These are phyloP conservation scores for Exophiala bonariae DNA, from an alignment of 2,329 filamentous ascomycete genomes.

Conservation along the genomic window DNA sequence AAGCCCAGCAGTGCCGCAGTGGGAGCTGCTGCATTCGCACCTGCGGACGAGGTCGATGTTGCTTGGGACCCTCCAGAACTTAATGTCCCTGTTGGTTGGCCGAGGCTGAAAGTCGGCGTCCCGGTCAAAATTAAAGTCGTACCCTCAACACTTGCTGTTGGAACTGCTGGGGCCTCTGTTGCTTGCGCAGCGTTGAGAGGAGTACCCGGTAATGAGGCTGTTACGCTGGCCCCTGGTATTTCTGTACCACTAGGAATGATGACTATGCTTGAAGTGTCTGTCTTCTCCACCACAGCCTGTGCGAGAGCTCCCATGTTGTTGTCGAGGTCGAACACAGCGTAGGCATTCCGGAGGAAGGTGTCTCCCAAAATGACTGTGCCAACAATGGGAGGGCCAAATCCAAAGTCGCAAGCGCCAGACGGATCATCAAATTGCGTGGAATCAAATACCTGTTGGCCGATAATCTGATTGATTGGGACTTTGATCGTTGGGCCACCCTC, in stretches of 20 bases:
- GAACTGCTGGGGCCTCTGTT: conserved; percentile 7
- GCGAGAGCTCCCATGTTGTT: conserved; percentile 72
- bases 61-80: conserved; percentile 1
- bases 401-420: conserved; percentile 63
- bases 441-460: conserved; percentile 37
- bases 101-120: conserved; percentile 22
- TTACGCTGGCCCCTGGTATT: conserved; percentile 14
- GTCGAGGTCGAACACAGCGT: conserved; percentile 71
- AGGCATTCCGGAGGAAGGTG: conserved; percentile 72
- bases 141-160: conserved; percentile 6
- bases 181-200: conserved; percentile 4
- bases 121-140: conserved; percentile 15
- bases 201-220: conserved; percentile 18
- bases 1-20: conserved; percentile 16
- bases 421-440: conserved; percentile 54
- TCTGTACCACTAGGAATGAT: conserved; percentile 17
- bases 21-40: conserved; percentile 11
- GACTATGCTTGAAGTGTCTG: conserved; percentile 14
- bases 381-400: conserved; percentile 58
- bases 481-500: conserved; percentile 32
- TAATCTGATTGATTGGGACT: conserved; percentile 52
- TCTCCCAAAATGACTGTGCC: conserved; percentile 67
- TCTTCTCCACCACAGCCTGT: conserved; percentile 29
- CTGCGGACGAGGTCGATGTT: conserved; percentile 5
- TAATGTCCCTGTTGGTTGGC: conserved; percentile 1